Conservation (phyloP, 768 basidiomycete genomes). For the Rhodotorula paludigena region DNA sequence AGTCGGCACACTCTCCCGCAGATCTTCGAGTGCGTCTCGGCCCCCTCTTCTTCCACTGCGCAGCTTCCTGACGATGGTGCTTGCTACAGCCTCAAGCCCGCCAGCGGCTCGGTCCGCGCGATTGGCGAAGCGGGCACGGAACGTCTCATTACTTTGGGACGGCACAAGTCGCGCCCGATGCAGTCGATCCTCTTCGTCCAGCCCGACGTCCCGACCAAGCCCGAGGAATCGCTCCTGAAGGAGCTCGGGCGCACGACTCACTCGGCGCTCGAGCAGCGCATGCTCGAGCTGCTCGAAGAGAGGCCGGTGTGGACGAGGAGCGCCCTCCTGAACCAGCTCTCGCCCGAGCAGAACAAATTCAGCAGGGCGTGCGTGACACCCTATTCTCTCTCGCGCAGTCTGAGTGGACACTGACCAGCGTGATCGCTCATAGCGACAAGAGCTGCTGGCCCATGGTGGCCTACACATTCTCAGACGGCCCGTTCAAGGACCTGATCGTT, state of each 20-base stretch:
- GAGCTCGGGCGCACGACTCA: constrained; percentile 1
- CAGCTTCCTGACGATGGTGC: background rate
- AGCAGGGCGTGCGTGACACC: constrained; percentile 62
- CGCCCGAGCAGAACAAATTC: constrained; percentile 61
- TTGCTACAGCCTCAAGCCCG: constrained; percentile 6
- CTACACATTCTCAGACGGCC: constrained; percentile 89
- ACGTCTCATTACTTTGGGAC: constrained; percentile 73
- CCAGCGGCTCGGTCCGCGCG: constrained; percentile 48
- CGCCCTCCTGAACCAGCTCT: constrained; percentile 76
- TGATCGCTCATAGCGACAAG: constrained; percentile 27
- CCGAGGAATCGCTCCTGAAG: constrained; percentile 5
- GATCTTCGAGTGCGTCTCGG: constrained; percentile 62
- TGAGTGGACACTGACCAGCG: background rate
- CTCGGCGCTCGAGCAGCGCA: constrained; percentile 53
- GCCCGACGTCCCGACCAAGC: constrained; percentile 15
- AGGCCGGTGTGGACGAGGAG: constrained; percentile 87
- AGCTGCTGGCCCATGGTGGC: constrained; percentile 49
- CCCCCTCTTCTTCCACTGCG: background rate
- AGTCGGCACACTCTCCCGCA: constrained; percentile 73
- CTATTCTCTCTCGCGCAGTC: background rate
- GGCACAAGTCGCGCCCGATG: constrained; percentile 62
- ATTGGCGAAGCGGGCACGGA: constrained; percentile 66
- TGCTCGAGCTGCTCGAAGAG: constrained; percentile 63
- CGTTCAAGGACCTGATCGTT: constrained; percentile 84
- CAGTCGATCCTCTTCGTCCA: constrained; percentile 29